Base-by-base conservation (phyloP, 2,329 filamentous ascomycete genomes). In the Aspergillaceae sp. region DNA sequence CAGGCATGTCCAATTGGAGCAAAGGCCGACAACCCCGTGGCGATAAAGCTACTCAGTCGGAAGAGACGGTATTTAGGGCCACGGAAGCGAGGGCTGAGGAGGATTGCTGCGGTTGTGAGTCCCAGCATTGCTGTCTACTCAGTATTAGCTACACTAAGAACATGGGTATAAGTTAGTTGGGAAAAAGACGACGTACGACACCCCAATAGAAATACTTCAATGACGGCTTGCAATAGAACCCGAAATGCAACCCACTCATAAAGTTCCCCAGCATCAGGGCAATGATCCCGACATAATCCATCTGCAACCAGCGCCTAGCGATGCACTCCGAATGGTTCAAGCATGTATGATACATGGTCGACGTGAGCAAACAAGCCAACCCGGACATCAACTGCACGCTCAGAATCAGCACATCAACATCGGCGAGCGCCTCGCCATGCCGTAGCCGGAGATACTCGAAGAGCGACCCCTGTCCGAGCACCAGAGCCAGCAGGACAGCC, bases 271-370 rank as follows among this genome's bases (percentile, higher is more conserved):
- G 42, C 7, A 62, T 66, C 8, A 64, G 55, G 3, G 51, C 51
- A 3, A 67, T 43, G 30, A 67, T 67, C 0, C 63, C 64, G 4
- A 60, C 51, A 43, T 62, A 65, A 46, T 67, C 64, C 11, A 60
- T 48, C 7, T 59, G 49, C 4, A 61, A 43, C 56, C 59, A 64
- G 0, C 55, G 40, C 38, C 51, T 45, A 4, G 53, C 52, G 3
- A 65, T 49, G 3, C 40, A 33, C 19, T 50, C 44, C 1, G 63
- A 67, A 48, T 67, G 65, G 44, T 59, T 61, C 32, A 63, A 54
- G n/a, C 63, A 42, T 1, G 63, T 65, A 45, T 66, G 65, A 41
- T 63, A 67, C 29, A 56, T 37, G 3, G 60, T 48, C 26, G 61
- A 65, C 5, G 29, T 19, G n/a, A 43, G 29, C 37, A 72, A 61